These are phyloP conservation scores for Scedosporium apiospermum DNA, from an alignment of 2,329 filamentous ascomycete species.

Conservation along the genomic window DNA sequence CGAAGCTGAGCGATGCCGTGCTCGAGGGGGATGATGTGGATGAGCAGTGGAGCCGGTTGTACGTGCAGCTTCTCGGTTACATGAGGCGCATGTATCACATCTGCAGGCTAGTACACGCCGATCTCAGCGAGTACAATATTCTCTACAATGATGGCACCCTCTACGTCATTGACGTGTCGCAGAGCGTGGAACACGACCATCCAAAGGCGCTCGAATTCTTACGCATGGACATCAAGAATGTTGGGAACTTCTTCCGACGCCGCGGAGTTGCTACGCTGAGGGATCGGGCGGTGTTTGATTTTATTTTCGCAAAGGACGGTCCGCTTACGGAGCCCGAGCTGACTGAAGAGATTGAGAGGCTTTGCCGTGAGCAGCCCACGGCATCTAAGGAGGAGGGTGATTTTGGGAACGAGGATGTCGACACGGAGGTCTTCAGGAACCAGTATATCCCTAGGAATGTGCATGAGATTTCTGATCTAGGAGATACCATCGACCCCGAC, in stretches of 20 bases:
- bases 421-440: constrained; percentile 88
- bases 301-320: constrained; percentile 59
- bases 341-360: constrained; percentile 49
- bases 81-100: constrained; percentile 92
- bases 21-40: constrained; percentile 60
- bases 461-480: constrained; percentile 82
- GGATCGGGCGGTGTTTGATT: constrained; percentile 75
- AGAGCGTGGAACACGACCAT: constrained; percentile 95
- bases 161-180: constrained; percentile 95
- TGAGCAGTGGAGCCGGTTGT: constrained; percentile 66
- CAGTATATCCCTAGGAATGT: constrained; percentile 95
- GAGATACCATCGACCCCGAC: constrained; percentile 63
- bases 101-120: constrained; percentile 86
- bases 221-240: constrained; percentile 97
- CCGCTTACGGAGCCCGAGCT: constrained; percentile 53
- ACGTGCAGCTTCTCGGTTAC: constrained; percentile 73
- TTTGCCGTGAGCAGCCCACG: constrained; percentile 50
- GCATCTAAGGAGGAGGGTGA: constrained; percentile 40
- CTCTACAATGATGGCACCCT: constrained; percentile 75
- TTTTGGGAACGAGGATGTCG: constrained; percentile 56
- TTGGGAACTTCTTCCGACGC: constrained; percentile 82
- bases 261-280: constrained; percentile 74
- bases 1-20: constrained; percentile 77
- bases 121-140: constrained; percentile 97
- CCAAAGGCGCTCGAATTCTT: constrained; percentile 87